phyloP scores from a whole-genome alignment of 2,329 filamentous ascomycete species.

The Aspergillus glaucus region DNA sequence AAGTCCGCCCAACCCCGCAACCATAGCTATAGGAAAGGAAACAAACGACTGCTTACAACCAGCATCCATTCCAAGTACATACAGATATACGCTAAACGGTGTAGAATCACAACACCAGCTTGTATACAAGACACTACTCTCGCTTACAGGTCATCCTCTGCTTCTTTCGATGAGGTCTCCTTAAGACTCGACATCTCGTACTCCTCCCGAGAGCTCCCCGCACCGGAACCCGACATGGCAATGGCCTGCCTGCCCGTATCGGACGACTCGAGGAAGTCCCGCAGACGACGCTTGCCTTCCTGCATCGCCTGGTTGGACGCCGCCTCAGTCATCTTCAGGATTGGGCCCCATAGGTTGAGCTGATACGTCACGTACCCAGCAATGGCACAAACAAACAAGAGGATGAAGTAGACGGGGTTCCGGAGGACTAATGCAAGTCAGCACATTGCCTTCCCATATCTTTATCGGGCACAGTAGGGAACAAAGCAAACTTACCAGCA shows the following conservation, averaged over 20 bases:
- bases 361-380: constrained; percentile 86
- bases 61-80: too few relatives aligned
- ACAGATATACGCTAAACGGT: too few relatives aligned
- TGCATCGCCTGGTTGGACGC: constrained; percentile 80
- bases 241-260: constrained; percentile 79
- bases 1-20: neutral
- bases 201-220: constrained; percentile 44
- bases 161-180: constrained; percentile 16
- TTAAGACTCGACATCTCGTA: constrained; percentile 50
- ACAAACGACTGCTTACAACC: neutral
- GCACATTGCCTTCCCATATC: neutral
- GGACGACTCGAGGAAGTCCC: constrained; percentile 83
- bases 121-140: neutral
- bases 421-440: constrained; percentile 61
- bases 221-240: constrained; percentile 56
- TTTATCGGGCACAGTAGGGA: neutral
- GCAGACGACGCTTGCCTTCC: constrained; percentile 83
- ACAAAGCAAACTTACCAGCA: constrained; percentile 59
- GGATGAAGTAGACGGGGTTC: constrained; percentile 87
- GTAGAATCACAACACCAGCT: too few relatives aligned
- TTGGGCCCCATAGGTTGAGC: constrained; percentile 91
- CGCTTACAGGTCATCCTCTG: constrained; percentile 32
- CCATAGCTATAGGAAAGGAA: neutral
- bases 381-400: constrained; percentile 69
- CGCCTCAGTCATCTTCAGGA: constrained; percentile 90